Conservation (phyloP, 163 green algal species). For the Prototheca stagnorum region DNA sequence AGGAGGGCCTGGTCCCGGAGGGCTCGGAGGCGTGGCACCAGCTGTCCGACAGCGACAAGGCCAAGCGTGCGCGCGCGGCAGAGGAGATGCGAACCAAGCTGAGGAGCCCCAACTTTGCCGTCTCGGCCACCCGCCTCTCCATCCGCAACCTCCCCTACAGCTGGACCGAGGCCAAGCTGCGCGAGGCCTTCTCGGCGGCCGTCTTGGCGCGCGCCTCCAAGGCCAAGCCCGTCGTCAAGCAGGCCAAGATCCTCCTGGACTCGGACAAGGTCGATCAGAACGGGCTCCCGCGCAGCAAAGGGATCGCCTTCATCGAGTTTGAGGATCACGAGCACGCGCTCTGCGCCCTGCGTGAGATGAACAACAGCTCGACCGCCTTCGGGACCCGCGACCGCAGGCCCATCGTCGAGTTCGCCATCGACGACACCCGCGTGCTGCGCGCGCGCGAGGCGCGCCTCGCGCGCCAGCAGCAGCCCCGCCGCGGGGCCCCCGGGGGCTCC, state of each 20-base stretch:
- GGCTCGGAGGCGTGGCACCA: slow-evolving; percentile 50
- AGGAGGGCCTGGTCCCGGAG: slow-evolving; percentile 69
- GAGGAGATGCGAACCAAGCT: slow-evolving; percentile 74
- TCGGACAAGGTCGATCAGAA: slow-evolving; percentile 17
- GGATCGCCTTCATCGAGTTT: slow-evolving; percentile 92
- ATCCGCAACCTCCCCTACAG: slow-evolving; percentile 73
- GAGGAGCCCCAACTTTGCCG: slow-evolving; percentile 77
- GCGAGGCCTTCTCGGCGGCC: slow-evolving; percentile 41
- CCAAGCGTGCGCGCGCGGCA: slow-evolving; percentile 41
- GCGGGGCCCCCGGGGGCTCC: background rate
- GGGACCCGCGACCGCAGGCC: slow-evolving; percentile 42
- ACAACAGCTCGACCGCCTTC: slow-evolving; percentile 76
- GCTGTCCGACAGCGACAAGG: slow-evolving; percentile 53
- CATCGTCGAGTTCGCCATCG: slow-evolving; percentile 92
- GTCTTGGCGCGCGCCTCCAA: slow-evolving; percentile 64
- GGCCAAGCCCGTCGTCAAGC: slow-evolving; percentile 56
- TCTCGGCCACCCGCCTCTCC: slow-evolving; percentile 61
- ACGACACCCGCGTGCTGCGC: slow-evolving; percentile 67
- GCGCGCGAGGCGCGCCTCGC: slow-evolving; percentile 23
- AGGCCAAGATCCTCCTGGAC: slow-evolving; percentile 70
- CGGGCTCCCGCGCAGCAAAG: slow-evolving; percentile 30
- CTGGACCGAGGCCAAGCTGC: slow-evolving; percentile 55
- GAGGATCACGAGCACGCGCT: slow-evolving; percentile 75
- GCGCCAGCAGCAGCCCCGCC: background rate
- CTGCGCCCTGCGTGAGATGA: slow-evolving; percentile 77